Evolutionary conservation across 306 rosid genomes (phyloP).

Genomic region (Mimosa pudica): DNA sequence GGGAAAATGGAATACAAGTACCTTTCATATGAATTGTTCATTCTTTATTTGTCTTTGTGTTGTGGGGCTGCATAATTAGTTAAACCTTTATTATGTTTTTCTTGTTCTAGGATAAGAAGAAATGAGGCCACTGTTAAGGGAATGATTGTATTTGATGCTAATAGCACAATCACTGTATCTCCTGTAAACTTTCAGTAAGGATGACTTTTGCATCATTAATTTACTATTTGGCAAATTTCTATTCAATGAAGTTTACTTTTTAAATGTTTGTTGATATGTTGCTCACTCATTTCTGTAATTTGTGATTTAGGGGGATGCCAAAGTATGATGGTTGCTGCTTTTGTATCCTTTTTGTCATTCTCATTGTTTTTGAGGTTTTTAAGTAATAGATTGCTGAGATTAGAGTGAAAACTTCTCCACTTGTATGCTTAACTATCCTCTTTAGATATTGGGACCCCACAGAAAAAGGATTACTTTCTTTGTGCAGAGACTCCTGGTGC

Average conservation of each 20-base stretch:
- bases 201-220: slow-evolving; percentile 24
- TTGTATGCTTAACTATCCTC: slow-evolving; percentile 42
- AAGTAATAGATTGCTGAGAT: neutral
- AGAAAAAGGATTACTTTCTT: slow-evolving; percentile 93
- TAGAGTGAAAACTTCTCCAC: slow-evolving; percentile 9
- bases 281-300: slow-evolving; percentile 24
- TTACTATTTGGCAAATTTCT: slow-evolving; percentile 4
- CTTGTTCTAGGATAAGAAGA: slow-evolving; percentile 72
- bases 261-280: slow-evolving; percentile 24
- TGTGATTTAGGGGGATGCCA: slow-evolving; percentile 69
- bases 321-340: slow-evolving; percentile 98
- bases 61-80: slow-evolving; percentile 1
- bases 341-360: slow-evolving; percentile 68
- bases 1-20: slow-evolving; percentile 99
- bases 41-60: slow-evolving; percentile 23
- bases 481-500: slow-evolving; percentile 99
- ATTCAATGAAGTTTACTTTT: slow-evolving; percentile 26
- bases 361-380: slow-evolving; percentile 15
- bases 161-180: slow-evolving; percentile 85
- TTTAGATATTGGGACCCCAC: slow-evolving; percentile 94
- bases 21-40: slow-evolving; percentile 29
- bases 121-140: slow-evolving; percentile 88
- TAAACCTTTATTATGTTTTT: slow-evolving; percentile 26
- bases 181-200: slow-evolving; percentile 98
- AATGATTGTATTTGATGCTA: slow-evolving; percentile 78